phyloP scores from a whole-genome alignment of 2,329 filamentous ascomycete genomes.

The Ophiostoma quercus region DNA sequence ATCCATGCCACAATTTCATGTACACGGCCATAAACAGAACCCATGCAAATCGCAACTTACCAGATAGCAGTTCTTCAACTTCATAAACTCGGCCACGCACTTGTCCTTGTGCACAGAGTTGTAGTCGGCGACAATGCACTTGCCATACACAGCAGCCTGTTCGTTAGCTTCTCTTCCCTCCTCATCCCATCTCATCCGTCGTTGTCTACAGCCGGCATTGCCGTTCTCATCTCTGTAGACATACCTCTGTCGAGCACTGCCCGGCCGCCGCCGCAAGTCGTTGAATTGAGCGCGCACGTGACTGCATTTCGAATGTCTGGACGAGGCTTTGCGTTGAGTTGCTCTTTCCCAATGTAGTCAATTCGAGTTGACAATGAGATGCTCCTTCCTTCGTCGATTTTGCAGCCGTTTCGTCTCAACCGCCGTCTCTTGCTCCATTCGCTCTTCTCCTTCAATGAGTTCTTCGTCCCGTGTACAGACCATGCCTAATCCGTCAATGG shows the following conservation, averaged over 20 bases:
- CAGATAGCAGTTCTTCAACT: slow-evolving; percentile 79
- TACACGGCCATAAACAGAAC: neutral
- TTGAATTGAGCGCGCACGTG: slow-evolving; percentile 47
- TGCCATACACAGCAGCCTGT: slow-evolving; percentile 79
- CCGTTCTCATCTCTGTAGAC: neutral
- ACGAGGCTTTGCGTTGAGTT: neutral
- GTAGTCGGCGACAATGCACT: slow-evolving; percentile 86
- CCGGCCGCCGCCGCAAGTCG: slow-evolving; percentile 51
- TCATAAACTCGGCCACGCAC: slow-evolving; percentile 79
- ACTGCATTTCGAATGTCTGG: slow-evolving; percentile 32
- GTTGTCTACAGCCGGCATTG: neutral
- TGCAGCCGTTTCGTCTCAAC: slow-evolving; percentile 4
- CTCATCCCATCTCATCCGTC: neutral
- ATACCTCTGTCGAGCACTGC: slow-evolving; percentile 52
- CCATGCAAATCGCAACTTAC: slow-evolving; percentile 45
- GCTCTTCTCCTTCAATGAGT: slow-evolving; percentile 9
- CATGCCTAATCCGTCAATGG: slow-evolving; percentile 16
- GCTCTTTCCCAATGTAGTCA: neutral
- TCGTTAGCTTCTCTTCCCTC: slow-evolving; percentile 6
- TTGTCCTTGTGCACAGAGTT: slow-evolving; percentile 87
- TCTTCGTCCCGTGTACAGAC: slow-evolving; percentile 16
- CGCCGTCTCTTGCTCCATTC: slow-evolving; percentile 16
- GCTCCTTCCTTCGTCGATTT: neutral
- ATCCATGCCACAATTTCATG: neutral
- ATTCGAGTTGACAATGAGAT: neutral